A percentile compares a stretch with the other conserved stretches of the same genome.
Evolutionary conservation across 305 asterid genomes (phyloP).

Genomic region (Fraxinus floribunda): DNA sequence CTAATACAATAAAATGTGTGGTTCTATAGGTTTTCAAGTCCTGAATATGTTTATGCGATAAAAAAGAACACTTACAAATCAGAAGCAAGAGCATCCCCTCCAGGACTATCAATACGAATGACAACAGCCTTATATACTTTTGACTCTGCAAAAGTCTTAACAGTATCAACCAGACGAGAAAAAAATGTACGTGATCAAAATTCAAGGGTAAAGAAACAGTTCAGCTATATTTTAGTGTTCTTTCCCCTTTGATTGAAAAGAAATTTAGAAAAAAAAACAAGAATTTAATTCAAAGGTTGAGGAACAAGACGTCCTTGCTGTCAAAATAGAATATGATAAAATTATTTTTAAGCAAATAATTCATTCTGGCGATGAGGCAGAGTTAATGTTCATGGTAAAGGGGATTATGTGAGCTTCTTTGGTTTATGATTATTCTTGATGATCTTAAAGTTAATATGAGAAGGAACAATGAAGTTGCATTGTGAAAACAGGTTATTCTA

Average conservation of each 20-base stretch:
- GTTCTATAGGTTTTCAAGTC: background rate
- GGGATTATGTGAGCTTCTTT: background rate
- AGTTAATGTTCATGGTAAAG: background rate
- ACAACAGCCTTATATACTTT: constrained; percentile 78
- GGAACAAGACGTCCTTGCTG: background rate
- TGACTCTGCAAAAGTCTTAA: constrained; percentile 55
- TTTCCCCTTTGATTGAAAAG: background rate
- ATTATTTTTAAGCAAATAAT: constrained; percentile 2
- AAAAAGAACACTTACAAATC: constrained; percentile 65
- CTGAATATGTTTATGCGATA: background rate
- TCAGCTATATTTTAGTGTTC: background rate
- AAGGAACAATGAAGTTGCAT: background rate
- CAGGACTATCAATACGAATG: constrained; percentile 93
- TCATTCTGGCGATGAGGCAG: constrained; percentile 8
- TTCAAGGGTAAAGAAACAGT: background rate
- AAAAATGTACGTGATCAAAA: constrained; percentile 19
- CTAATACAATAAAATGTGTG: background rate
- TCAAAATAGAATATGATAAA: background rate
- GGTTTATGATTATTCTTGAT: background rate
- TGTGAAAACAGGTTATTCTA: background rate
- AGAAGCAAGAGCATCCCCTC: constrained; percentile 99
- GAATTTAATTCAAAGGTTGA: background rate
- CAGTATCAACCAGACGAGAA: constrained; percentile 15
- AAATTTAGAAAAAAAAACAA: background rate
- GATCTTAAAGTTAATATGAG: background rate